Percentiles rank a stretch among this genome's conserved stretches.
Evolutionary conservation across 2,329 filamentous ascomycete species (phyloP).

Genomic region (Whalleya microplaca): DNA sequence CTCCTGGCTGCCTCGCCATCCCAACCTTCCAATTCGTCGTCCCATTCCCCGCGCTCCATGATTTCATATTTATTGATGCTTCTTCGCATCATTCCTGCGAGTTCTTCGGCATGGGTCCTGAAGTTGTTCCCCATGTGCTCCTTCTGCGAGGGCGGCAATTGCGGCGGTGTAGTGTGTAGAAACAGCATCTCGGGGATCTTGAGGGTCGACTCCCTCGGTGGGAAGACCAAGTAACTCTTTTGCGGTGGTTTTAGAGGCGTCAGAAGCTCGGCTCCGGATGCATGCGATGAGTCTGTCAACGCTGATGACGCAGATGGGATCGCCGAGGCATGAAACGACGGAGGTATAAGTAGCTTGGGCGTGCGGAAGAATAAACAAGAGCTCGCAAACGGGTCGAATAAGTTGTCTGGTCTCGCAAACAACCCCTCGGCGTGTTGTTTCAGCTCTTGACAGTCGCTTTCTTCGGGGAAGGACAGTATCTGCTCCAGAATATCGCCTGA

Average conservation of each 20-base stretch:
- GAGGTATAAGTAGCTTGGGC: constrained; percentile 50
- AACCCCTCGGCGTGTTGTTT: constrained; percentile 43
- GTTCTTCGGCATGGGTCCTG: constrained; percentile 49
- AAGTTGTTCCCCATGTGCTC: constrained; percentile 46
- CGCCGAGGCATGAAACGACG: constrained; percentile 45
- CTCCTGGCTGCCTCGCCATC: constrained; percentile 41
- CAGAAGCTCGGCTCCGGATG: constrained; percentile 4
- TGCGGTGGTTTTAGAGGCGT: constrained; percentile 8
- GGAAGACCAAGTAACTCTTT: constrained; percentile 49
- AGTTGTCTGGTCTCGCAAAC: constrained; percentile 51
- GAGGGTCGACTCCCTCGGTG: constrained; percentile 50
- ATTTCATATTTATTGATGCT: constrained; percentile 53
- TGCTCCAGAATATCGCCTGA: constrained; percentile 21
- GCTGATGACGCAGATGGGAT: constrained; percentile 28
- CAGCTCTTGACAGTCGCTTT: constrained; percentile 43
- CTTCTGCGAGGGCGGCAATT: constrained; percentile 22
- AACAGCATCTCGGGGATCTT: constrained; percentile 55
- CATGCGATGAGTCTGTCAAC: constrained; percentile 27
- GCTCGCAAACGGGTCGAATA: constrained; percentile 65
- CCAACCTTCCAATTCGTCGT: constrained; percentile 41
- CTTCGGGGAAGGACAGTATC: constrained; percentile 27
- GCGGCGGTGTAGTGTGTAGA: constrained; percentile 46
- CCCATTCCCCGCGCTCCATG: constrained; percentile 46
- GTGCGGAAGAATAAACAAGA: constrained; percentile 62
- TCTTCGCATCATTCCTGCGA: constrained; percentile 52